Evolutionary conservation across 352 stramenopile species (phyloP), one percentile per base, ranked within the genome.

Genomic region (Pythium sp.): DNA sequence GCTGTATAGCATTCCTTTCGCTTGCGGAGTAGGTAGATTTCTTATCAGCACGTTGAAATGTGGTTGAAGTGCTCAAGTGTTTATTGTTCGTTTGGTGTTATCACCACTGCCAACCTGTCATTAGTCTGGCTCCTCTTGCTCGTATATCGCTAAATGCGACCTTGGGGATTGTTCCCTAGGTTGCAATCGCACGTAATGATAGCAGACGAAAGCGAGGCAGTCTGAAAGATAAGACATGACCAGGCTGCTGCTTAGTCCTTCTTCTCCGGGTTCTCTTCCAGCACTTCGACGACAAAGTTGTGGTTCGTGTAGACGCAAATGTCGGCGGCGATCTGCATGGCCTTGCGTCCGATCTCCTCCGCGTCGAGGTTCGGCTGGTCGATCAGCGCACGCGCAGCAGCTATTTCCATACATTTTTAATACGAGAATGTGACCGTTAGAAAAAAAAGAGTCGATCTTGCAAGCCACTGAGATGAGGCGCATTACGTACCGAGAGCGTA

Each of bases 231-330:
- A 15, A 18, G 22, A 26, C 26, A 9, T 58, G 54, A 26, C 54
- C 28, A 20, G 24, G 3, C 28, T 38, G 3, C 55, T 32, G 55
- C 55, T 30, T 82, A 79, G 30, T 88, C 73, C 59, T 81, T 85
- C 58, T 73, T 81, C 69, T 89, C 80, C 12, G 58, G 12, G 41
- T 73, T 73, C 58, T 90, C 80, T 59, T 95, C 91, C 36, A 98
- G 74, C 65, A 93, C 86, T 76, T 99, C 95, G 57, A 98, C 84
- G 36, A 95, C 92, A 73, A 99, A 98, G 69, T 98, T 98, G 73
- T 98, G 87, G 80, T 99, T 99, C 59, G 98, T 99, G 83, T 99
- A 99, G 62, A 99, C 86, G 76, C 97, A 99, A 76, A 99, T 98
- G 69, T 99, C 96, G 9, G 94, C 84, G 28, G 98, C 98, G 73